phyloP scores from a whole-genome alignment of 768 basidiomycete species.

The Boletus insuetus region DNA sequence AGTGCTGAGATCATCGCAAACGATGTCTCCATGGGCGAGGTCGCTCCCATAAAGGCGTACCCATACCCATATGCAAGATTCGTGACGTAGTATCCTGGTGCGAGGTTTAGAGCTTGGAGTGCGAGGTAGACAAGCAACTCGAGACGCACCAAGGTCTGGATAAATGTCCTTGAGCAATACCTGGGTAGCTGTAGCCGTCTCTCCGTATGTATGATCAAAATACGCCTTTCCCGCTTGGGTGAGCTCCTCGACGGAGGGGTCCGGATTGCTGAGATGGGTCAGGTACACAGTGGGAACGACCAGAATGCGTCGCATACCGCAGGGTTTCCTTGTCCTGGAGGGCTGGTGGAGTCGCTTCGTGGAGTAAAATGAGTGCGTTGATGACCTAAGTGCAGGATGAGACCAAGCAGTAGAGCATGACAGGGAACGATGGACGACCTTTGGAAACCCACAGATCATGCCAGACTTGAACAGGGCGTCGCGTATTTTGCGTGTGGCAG shows the following conservation, averaged over 20 bases:
- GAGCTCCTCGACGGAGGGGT: slow-evolving; percentile 43
- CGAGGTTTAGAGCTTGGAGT: not conserved
- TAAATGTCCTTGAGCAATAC: slow-evolving; percentile 47
- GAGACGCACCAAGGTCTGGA: slow-evolving; percentile 58
- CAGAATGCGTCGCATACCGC: slow-evolving; percentile 36
- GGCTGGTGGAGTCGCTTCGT: slow-evolving; percentile 50
- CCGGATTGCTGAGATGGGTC: slow-evolving; percentile 36
- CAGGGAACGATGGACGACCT: slow-evolving; percentile 35
- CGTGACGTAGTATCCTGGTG: slow-evolving; percentile 51
- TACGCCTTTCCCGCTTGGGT: slow-evolving; percentile 39
- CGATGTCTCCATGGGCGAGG: slow-evolving; percentile 54
- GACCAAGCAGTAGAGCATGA: no score
- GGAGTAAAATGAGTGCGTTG: slow-evolving; percentile 51
- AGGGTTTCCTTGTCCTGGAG: slow-evolving; percentile 46
- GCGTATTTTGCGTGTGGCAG: slow-evolving; percentile 53
- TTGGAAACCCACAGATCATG: slow-evolving; percentile 54
- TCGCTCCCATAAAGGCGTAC: slow-evolving; percentile 48
- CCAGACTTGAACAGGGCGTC: slow-evolving; percentile 65
- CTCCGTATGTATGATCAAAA: slow-evolving; percentile 54
- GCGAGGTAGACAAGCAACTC: not conserved
- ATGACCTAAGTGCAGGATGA: slow-evolving; percentile 35
- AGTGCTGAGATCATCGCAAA: slow-evolving; percentile 60
- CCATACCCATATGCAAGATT: slow-evolving; percentile 55
- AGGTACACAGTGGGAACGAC: not conserved
- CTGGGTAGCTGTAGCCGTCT: slow-evolving; percentile 49